Evolutionary conservation across 2,329 filamentous ascomycete species (phyloP), one percentile per base, ranked within the genome.

Genomic region (Fusarium abutilonis): DNA sequence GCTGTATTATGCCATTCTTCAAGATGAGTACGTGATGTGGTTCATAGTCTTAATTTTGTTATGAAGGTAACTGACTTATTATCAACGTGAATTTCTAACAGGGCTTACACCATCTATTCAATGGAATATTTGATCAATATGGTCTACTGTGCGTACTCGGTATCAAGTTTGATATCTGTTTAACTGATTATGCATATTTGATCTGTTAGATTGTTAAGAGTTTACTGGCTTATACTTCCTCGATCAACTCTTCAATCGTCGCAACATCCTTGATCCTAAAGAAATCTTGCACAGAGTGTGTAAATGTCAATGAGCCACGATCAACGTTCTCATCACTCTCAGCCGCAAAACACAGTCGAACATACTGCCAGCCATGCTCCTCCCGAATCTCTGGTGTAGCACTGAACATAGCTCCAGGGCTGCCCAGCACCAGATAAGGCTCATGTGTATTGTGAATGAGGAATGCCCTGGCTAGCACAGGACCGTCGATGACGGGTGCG

Each of bases 271-370:
- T 91, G 67, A 95, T 87, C 63, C 83, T 81, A 88, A 91, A 97
- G 75, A 97, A 97, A 21, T 80, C 83, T 56, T 86, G 83, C 17
- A 92, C 83, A 0, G 89, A 92, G 31, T 86, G 82, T 1, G 85
- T 86, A 69, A 96, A 87, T 23, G 89, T 77, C 71, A 84, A 77
- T 7, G 85, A 87, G 61, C 87, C 86, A 6, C 76, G 75, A 21
- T 82, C 83, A 6, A 97, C 79, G 36, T 89, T 85, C 35, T 89
- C 87, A 51, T 89, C 89, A n/a, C 85, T 81, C 75, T 93, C 89
- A 2, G 93, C 92, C 1, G 92, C 92, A 77, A 97, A 97, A 76
- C 92, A 96, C 32, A 97, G 72, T 13, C 93, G 81, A 74, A 88
- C 87, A 73, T 89, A 94, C 65, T 84, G 83, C 86, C 89, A 93